Conservation (phyloP, 805 yeast genomes). For the Candida sphagnicola region DNA sequence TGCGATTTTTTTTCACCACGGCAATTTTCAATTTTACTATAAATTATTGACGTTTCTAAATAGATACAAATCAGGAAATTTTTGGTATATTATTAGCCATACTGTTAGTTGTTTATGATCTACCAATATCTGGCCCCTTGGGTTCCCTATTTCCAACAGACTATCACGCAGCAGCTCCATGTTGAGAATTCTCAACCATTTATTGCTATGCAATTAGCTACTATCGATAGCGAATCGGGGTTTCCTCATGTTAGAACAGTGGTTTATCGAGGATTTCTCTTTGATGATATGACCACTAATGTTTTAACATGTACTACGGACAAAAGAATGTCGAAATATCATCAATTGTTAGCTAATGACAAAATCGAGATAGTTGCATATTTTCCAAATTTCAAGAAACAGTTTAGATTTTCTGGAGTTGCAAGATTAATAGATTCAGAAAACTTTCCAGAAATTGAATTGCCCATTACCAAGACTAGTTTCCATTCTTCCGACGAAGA, state of each 20-base stretch:
- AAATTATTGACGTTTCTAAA: background rate
- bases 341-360: constrained; percentile 48
- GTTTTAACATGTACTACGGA: constrained; percentile 71
- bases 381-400: constrained; percentile 58
- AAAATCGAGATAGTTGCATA: constrained; percentile 75
- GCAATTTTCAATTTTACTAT: background rate
- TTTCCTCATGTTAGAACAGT: constrained; percentile 68
- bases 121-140: constrained; percentile 54
- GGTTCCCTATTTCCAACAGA: constrained; percentile 62
- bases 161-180: constrained; percentile 43
- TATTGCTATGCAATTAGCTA: constrained; percentile 62
- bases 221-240: constrained; percentile 48
- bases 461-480: constrained; percentile 16
- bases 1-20: constrained; percentile 1
- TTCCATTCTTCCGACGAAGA: constrained; percentile 12
- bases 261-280: constrained; percentile 70
- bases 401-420: constrained; percentile 68
- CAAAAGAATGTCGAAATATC: constrained; percentile 59
- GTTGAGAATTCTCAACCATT: constrained; percentile 39
- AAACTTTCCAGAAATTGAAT: constrained; percentile 28
- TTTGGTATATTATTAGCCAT: too few relatives aligned
- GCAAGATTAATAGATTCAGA: constrained; percentile 44
- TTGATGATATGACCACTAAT: constrained; percentile 63
- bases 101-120: constrained; percentile 1
- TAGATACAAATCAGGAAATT: too few relatives aligned